Base-by-base conservation (phyloP, 1,139 yeast species). In the Suhomyces terraborum region DNA sequence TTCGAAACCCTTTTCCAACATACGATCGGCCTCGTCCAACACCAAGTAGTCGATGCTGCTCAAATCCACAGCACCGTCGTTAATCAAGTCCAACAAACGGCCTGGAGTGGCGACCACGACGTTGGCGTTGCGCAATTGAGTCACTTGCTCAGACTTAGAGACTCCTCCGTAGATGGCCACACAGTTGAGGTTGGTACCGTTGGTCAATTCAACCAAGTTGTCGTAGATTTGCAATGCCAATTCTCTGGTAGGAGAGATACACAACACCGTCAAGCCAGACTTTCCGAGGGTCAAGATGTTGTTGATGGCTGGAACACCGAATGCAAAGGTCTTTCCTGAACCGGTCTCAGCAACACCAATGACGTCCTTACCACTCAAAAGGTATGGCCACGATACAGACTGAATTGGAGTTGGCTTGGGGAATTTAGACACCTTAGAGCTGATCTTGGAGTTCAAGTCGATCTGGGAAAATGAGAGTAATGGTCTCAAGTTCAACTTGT, bases 271-370 rank as follows among this genome's bases (percentile, higher is more conserved):
- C 44, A 87, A 74, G 13, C 86, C 87, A 31, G 67, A 65, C 35
- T 70, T 67, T 41, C 66, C 59, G 32, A 58, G 55, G 35, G 70
- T 64, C 42, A 75, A 62, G 49, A 89, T 69, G 51, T 82, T 82
- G 61, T 88, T 77, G 44, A 93, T 77, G n/a, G 97, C 97, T 32
- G 99, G 99, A 14, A 93, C 95, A 58, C 98, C 96, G 62, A 93
- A 93, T 1, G 98, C 98, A 66, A 91, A 84, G 0, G 98, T 93
- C 65, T 93, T 93, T 57, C 98, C 98, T 0, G 96, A 88, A 34
- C 98, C 98, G 9, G 98, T 93, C 68, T 93, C 98, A 21, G 98
- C 98, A 47, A 94, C 97, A 59, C 98, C 98, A 50, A 93, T 80
- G 27, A 91, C 96, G 61, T 93, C 98, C 50, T 84, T 77, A 14